phyloP scores from a whole-genome alignment of 441 rosid species.

The Gossypium lobatum region DNA sequence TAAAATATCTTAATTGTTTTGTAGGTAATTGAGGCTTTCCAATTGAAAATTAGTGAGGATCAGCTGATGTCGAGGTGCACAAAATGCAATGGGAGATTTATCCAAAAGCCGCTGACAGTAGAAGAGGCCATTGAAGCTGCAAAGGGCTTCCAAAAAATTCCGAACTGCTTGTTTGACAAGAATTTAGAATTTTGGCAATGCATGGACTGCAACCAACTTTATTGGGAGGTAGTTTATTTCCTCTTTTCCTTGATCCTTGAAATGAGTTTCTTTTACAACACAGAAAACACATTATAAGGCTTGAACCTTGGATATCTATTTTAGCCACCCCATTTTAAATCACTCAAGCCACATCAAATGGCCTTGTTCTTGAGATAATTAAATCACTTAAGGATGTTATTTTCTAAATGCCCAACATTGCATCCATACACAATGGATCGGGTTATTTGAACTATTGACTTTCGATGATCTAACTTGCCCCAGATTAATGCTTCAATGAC shows the following conservation, averaged over 20 bases:
- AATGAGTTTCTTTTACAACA: not conserved
- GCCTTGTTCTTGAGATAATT: not conserved
- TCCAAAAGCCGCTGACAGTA: conserved; percentile 61
- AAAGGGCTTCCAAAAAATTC: conserved; percentile 88
- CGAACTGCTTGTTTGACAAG: conserved; percentile 70
- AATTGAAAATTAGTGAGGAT: conserved; percentile 61
- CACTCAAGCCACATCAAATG: not conserved
- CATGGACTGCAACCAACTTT: conserved; percentile 83
- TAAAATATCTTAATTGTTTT: conserved; percentile 6
- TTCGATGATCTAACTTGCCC: not conserved
- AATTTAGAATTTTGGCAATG: conserved; percentile 90
- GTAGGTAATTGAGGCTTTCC: conserved; percentile 70
- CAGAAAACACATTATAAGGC: not conserved
- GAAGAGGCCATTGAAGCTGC: conserved; percentile 93
- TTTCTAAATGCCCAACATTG: not conserved
- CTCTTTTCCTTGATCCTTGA: not conserved
- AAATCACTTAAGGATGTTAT: not conserved
- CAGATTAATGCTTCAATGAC: not conserved
- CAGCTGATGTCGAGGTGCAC: conserved; percentile 89
- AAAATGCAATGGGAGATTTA: conserved; percentile 86
- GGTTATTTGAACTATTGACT: not conserved
- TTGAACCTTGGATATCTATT: not conserved
- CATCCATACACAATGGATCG: not conserved
- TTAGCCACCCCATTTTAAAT: not conserved
- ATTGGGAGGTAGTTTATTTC: conserved; percentile 69